Evolutionary conservation across 225 moss, liverwort and hornwort genomes (phyloP), one percentile per base, ranked within the genome.

Genomic region (Marchantia polymorpha): DNA sequence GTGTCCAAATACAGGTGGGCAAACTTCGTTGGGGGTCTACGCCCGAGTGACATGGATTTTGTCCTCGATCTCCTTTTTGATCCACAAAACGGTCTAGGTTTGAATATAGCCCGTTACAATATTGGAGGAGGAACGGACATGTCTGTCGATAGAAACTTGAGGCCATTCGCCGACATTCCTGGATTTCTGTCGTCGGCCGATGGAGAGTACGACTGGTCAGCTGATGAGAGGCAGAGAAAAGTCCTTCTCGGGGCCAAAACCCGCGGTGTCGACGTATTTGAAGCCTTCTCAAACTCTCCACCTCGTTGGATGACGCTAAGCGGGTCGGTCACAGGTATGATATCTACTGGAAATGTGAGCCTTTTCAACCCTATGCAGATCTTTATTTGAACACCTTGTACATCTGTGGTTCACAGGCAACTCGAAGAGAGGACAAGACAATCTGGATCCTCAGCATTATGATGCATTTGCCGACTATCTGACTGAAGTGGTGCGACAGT

Each of bases 281-380:
- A 99, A 84, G 99, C 95, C 55, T 99, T 95, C 73, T 92, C 92
- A 25, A 99, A 99, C 75, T 99, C 99, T 12, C 95, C 99, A 52
- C 99, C 99, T 7, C 80, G 74, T 76, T 99, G 95, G 99, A 99
- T 99, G 95, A 99, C 94, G 25, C 50, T 84, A 31, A 95, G 95
- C 88, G 95, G 99, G 12, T 99, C 95, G 74, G 99, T 99, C 23
- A 99, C 99, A 84, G 95, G 99, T 91, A 73, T 60, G n/a, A 39
- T 52, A 29, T 13, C 8, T 55, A 16, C 11, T 47, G 15, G 17
- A 39, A 16, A 39, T 16, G 19, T 31, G 5, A 17, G 30, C 16
- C 29, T 25, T 29, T 30, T 4, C 15, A 26, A 8, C 15, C 49
- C 49, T 50, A 10, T 50, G 10, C 71, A 19, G n/a, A 3, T 71